phyloP scores from a whole-genome alignment of 768 basidiomycete genomes.

The Flagelloscypha sp. region DNA sequence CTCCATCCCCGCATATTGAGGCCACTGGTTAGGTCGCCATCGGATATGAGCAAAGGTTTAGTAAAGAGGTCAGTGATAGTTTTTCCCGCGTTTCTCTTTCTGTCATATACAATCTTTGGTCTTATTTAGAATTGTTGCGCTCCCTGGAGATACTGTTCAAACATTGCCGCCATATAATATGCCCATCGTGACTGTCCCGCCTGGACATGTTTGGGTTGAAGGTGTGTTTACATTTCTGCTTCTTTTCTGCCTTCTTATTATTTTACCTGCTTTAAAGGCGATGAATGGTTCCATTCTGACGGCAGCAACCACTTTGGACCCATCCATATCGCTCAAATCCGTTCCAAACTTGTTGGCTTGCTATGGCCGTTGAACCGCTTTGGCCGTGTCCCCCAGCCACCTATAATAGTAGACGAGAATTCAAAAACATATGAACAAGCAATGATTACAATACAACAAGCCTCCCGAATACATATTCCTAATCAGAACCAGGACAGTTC shows the following conservation, averaged over 20 bases:
- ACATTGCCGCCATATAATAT: constrained; percentile 65
- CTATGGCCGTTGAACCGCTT: constrained; percentile 45
- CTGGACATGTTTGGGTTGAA: constrained; percentile 70
- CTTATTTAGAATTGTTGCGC: constrained; percentile 55
- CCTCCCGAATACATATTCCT: too few relatives aligned
- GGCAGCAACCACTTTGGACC: constrained; percentile 73
- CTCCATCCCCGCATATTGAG: neutral
- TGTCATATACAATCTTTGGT: too few relatives aligned
- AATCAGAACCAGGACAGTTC: too few relatives aligned
- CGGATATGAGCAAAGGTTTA: constrained; percentile 40
- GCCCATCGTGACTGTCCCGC: constrained; percentile 42
- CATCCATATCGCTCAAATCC: constrained; percentile 43
- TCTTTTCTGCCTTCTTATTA: constrained; percentile 2
- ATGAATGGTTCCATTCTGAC: constrained; percentile 56
- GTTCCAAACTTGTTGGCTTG: constrained; percentile 41
- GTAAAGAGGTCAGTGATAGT: too few relatives aligned
- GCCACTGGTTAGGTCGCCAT: constrained; percentile 43
- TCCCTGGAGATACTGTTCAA: constrained; percentile 54
- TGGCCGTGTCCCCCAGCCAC: constrained; percentile 28
- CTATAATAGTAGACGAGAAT: too few relatives aligned
- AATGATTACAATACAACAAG: too few relatives aligned
- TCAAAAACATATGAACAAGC: too few relatives aligned
- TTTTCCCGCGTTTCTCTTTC: too few relatives aligned
- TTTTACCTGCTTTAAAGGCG: constrained; percentile 31
- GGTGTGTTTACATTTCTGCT: constrained; percentile 28